These are phyloP conservation scores for Mycosarcoma mackinlayi DNA, from an alignment of 1,284 basidiomycete genomes.

Conservation along the genomic window DNA sequence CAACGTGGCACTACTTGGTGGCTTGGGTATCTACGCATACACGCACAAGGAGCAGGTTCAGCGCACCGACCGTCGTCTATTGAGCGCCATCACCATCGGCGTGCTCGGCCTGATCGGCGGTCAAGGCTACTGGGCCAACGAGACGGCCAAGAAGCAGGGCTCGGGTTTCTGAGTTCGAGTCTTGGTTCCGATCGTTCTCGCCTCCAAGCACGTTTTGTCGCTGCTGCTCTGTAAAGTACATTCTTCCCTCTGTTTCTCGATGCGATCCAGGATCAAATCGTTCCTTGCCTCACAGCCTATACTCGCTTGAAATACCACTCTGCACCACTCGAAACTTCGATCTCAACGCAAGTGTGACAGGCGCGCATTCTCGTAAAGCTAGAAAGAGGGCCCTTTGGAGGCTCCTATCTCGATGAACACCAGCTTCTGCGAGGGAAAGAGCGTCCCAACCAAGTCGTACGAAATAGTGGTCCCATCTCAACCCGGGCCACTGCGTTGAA, in stretches of 20 bases:
- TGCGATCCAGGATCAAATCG: background rate
- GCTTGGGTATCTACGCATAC: slow-evolving; percentile 65
- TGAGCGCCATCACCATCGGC: slow-evolving; percentile 59
- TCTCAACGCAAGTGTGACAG: no score
- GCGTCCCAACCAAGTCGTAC: no score
- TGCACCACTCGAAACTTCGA: background rate
- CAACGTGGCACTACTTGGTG: slow-evolving; percentile 63
- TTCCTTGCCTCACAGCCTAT: slow-evolving; percentile 5
- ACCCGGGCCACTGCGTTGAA: no score
- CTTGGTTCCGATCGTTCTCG: slow-evolving; percentile 2
- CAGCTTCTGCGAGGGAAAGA: no score
- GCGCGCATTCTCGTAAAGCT: no score
- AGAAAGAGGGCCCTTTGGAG: no score
- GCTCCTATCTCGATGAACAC: no score
- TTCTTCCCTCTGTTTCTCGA: slow-evolving; percentile 1
- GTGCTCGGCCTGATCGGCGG: slow-evolving; percentile 59
- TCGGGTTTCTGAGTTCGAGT: background rate
- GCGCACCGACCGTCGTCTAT: slow-evolving; percentile 56
- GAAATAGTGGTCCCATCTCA: no score
- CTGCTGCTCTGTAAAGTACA: slow-evolving; percentile 15
- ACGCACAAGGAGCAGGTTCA: slow-evolving; percentile 58
- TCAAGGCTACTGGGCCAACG: slow-evolving; percentile 56
- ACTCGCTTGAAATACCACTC: background rate
- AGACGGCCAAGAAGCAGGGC: slow-evolving; percentile 55
- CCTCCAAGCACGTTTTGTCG: background rate